Conservation (phyloP, 495 filamentous ascomycete species). For the Hypoxylon cercidicola region DNA sequence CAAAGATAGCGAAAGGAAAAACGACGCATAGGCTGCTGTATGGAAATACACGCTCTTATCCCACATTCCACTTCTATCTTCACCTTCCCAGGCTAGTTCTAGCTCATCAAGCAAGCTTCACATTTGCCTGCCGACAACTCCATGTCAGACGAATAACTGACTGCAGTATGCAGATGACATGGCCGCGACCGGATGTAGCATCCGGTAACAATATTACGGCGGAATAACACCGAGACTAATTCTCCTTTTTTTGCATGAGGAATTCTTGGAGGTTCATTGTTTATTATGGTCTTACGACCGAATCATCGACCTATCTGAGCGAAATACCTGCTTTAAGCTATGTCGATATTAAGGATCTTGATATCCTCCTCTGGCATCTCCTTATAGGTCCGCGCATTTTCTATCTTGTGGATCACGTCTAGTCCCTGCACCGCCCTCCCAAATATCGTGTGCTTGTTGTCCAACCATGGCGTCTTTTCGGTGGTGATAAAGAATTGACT, state of each 20-base stretch:
- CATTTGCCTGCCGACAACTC: no score
- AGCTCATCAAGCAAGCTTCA: no score
- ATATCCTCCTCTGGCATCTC: constrained; percentile 98
- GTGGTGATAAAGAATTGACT: constrained; percentile 99
- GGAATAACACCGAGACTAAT: no score
- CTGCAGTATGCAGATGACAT: no score
- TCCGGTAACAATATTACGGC: no score
- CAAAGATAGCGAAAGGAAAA: constrained; percentile 43
- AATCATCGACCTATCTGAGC: neutral
- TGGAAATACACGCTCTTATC: neutral
- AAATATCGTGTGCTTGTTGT: constrained; percentile 96
- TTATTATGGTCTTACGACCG: no score
- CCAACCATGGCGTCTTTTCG: constrained; percentile 95
- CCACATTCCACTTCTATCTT: no score
- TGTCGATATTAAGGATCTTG: constrained; percentile 92
- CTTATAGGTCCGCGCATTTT: constrained; percentile 90
- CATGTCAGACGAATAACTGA: no score
- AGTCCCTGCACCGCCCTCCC: constrained; percentile 87
- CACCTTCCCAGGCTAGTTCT: no score
- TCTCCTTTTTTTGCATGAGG: no score
- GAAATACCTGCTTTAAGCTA: constrained; percentile 50
- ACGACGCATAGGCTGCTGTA: constrained; percentile 39
- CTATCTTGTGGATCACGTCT: constrained; percentile 97
- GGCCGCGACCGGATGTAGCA: no score
- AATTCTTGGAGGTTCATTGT: no score